These are phyloP conservation scores for Colletotrichum higginsianum DNA, from an alignment of 2,329 filamentous ascomycete species.

Conservation along the genomic window DNA sequence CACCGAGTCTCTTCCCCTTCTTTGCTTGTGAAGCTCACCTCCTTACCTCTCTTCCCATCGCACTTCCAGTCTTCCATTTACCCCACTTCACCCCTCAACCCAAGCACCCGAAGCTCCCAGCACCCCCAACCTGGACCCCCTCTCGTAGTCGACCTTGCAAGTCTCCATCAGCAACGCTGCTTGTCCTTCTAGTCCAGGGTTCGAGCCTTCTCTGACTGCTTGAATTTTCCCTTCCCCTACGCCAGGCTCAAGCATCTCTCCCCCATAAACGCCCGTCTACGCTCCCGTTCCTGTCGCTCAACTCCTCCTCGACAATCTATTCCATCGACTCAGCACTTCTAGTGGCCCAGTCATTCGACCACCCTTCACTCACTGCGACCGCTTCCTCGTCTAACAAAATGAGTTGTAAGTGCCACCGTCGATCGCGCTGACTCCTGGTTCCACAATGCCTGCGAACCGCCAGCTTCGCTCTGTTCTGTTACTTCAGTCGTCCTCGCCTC, in stretches of 20 bases:
- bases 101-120: constrained; percentile 20
- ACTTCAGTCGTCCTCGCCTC: background rate
- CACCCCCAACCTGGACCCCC: constrained; percentile 29
- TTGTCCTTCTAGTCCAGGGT: constrained; percentile 35
- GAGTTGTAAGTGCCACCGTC: constrained; percentile 55
- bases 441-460: background rate
- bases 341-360: background rate
- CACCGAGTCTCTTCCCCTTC: constrained; percentile 17
- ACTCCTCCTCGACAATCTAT: constrained; percentile 14
- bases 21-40: constrained; percentile 38
- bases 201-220: constrained; percentile 35
- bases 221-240: constrained; percentile 29
- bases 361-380: background rate
- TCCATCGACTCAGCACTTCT: constrained; percentile 19
- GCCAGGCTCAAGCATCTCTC: constrained; percentile 26
- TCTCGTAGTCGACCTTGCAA: constrained; percentile 31
- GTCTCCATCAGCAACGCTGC: constrained; percentile 40
- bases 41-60: background rate
- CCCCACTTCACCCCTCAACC: constrained; percentile 42
- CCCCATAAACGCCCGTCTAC: constrained; percentile 29
- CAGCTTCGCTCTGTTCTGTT: background rate
- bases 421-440: background rate
- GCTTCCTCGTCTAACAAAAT: constrained; percentile 47
- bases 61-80: constrained; percentile 27
- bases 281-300: constrained; percentile 33